Base-by-base conservation (phyloP, 2,329 filamentous ascomycete genomes). In the Ilyonectria robusta region DNA sequence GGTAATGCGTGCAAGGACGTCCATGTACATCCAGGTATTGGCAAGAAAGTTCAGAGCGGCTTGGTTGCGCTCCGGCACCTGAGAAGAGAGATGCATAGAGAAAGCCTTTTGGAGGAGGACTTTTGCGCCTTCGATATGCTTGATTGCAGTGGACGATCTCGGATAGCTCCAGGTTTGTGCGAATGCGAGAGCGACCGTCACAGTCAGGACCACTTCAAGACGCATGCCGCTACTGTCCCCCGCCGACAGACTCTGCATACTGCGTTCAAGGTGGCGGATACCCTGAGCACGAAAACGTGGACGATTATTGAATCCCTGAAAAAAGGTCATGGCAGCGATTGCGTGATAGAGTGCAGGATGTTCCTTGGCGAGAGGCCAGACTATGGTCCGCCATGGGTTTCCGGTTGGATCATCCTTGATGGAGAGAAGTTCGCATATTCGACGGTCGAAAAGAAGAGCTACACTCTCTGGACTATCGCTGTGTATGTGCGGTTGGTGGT, bases 311-410 rank as follows among this genome's bases (percentile, higher is more conserved):
- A 57, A 59, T 2, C 60, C 67, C 3, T 69, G 56, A 19, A 69
- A 69, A 37, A 65, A 69, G 11, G 67, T 69, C 67, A 69, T 69
- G n/a, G 67, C 67, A 15, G 67, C 67, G 11, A 69, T 48, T 10
- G 67, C 67, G 50, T 69, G 67, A 31, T 69, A 69, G 2, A 69
- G 65, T 4, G 67, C 65, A 10, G 57, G 29, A 17, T 69, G 60
- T 29, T 69, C 64, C 23, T 61, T 61, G 6, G 67, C 67, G 15
- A 69, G 23, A 5, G 67, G 67, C 67, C 67, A 69, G 11, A 69
- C 67, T 9, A 69, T 61, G 21, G 47, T 69, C 6, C 67, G 61
- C 67, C 67, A 69, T 1, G 67, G 67, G 19, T 69, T 69, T 9
- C 62, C 48, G 9, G 35, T 44, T 2, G 54, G 56, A 2, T 62